Evolutionary conservation across 495 filamentous ascomycete species (phyloP), one percentile per base, ranked within the genome.

Genomic region (Lasiosphaeria miniovina): DNA sequence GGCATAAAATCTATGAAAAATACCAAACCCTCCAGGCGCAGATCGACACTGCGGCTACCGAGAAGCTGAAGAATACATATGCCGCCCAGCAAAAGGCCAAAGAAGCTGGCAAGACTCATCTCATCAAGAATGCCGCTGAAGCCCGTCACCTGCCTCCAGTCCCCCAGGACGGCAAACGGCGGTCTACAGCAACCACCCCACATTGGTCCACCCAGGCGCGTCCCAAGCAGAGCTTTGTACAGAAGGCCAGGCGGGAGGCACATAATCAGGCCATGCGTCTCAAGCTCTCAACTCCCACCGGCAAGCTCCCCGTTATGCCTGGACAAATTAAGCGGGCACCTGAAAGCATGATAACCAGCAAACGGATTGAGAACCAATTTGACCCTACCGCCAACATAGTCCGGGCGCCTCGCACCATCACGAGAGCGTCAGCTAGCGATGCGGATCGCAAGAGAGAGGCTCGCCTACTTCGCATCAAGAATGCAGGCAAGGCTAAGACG

Each of bases 41-140:
- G 68, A 64, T 80, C 76, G 76, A 80, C 71, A 71, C 78, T 69
- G 69, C 74, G 67, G 70, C 80, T 66, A 66, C 76, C 62, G 71
- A 65, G 59, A 52, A 75, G 66, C 69, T 85, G 68, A 60, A 51
- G 50, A 61, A 64, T 7, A 57, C 57, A 12, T 64, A 73, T 24
- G 70, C 72, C 17, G 61, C 51, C 12, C 53, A 64, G 35, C 58
- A 70, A 14, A 59, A 74, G 58, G 63, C 72, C 49, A 68, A 71
- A 31, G 57, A 66, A 6, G 58, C 62, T 5, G 72, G 71, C 46
- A 61, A 57, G 12, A 63, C 65, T 24, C 24, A 24, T 50, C 68
- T 63, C 15, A 63, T 75, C 32, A 36, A 75, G 33, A 61, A 54
- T 12, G 35, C 51, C 15, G 15, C 57, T 6, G 62, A 76, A 45